Evolutionary conservation across 2,329 filamentous ascomycete genomes (phyloP), one percentile per base, ranked within the genome.

Genomic region (Fusarium armeniacum): DNA sequence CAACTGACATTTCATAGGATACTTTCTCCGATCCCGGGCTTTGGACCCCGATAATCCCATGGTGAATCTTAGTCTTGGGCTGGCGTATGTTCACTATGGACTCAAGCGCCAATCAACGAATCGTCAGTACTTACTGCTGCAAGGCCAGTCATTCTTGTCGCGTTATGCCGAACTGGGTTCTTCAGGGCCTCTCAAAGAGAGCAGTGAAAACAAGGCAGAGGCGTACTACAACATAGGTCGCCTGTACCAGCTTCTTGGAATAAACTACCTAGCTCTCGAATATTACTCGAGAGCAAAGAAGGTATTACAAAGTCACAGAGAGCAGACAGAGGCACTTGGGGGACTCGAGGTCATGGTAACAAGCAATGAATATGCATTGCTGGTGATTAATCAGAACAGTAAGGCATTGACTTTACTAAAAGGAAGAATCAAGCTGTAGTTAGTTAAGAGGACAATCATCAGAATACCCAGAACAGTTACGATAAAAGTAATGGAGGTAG

Each of bases 91-190:
- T 40, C 93, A 98, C 78, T 92, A 96, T 77, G 91, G 92, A 1
- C 86, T 98, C 75, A 98, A 98, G 78, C 88, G 95, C 3, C 93
- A 97, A 78, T 90, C 91, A 0, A 93, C 95, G 49, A 98, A 98
- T 77, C 85, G 96, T 3, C 95, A 98, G 76, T 95, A 93, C 76
- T 88, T 94, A 41, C 89, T 98, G 43, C 85, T 93, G 69, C 94
- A 98, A 78, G 96, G 94, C 0, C 86, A 98, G 52, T 84, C 90
- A 0, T 98, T 97, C 74, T 81, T 98, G 60, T 88, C 74, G 6
- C 72, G 75, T n/a, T 81, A 81, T 38, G 73, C 75, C 10, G 70
- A 77, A 10, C 61, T 66, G 8, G 61, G 63, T 2, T 36, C 59
- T 24, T 24, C 51, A 4, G 10, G 41, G 6, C 6, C 36, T 20